Percentiles rank a stretch among this genome's conserved stretches.
Conservation (phyloP, 495 filamentous ascomycete genomes). For the Hypoxylon intermedium region DNA sequence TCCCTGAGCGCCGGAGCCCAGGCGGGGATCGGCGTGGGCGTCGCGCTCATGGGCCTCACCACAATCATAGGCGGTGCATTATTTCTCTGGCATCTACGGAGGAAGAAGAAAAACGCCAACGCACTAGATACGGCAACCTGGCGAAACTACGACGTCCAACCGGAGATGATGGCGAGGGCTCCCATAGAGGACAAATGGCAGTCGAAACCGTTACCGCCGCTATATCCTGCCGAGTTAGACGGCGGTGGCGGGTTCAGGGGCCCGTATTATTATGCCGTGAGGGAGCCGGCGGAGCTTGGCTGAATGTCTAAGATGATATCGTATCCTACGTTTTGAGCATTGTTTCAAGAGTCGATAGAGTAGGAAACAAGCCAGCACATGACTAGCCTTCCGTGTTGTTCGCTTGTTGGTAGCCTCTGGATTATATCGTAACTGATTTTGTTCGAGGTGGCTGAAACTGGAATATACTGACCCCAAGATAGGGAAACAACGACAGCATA, state of each 20-base stretch:
- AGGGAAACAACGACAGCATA: too few species aligned
- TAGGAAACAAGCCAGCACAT: too few species aligned
- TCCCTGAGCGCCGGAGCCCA: constrained; percentile 25
- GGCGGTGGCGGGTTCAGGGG: too few species aligned
- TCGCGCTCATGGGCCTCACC: constrained; percentile 7
- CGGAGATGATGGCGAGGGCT: neutral
- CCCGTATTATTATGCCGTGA: neutral
- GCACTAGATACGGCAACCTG: neutral
- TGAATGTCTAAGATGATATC: neutral
- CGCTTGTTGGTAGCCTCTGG: too few species aligned
- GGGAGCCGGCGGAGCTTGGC: constrained; percentile 1
- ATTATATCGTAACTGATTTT: too few species aligned
- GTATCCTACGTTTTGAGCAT: too few species aligned
- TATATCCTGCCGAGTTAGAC: neutral
- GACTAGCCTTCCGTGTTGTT: too few species aligned
- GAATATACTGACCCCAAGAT: too few species aligned
- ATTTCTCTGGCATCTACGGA: neutral
- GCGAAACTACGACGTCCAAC: neutral
- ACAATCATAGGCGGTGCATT: neutral
- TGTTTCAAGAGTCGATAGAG: too few species aligned
- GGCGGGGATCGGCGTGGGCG: constrained; percentile 34
- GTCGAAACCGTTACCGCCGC: neutral
- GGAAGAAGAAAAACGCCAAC: neutral
- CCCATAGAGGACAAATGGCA: neutral
- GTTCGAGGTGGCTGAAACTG: too few species aligned